Percentiles rank a stretch among this genome's conserved stretches.
phyloP scores from a whole-genome alignment of 2,329 filamentous ascomycete species.

The Epichloe sylvatica region DNA sequence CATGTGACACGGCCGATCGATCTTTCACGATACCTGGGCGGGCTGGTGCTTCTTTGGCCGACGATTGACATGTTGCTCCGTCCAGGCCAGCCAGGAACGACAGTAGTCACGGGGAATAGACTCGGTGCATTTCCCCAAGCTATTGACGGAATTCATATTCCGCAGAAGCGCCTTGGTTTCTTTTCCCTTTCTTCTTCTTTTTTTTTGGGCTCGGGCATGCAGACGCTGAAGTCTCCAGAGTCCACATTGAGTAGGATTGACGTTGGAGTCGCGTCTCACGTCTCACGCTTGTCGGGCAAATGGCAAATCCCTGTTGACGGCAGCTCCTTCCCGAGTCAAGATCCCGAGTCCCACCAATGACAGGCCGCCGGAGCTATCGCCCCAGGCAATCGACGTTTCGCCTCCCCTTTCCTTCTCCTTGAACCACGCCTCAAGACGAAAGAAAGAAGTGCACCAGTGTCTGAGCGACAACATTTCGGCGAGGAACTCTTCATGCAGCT shows the following conservation, averaged over 20 bases:
- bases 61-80: too few relatives aligned
- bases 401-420: slow-evolving; percentile 1
- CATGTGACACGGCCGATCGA: not conserved
- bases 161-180: too few relatives aligned
- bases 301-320: slow-evolving; percentile 1
- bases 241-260: not conserved
- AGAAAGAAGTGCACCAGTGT: not conserved
- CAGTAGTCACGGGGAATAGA: too few relatives aligned
- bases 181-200: too few relatives aligned
- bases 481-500: too few relatives aligned
- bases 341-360: not conserved
- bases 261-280: slow-evolving; percentile 1
- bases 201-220: too few relatives aligned
- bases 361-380: not conserved
- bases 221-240: too few relatives aligned
- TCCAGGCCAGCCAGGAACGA: too few relatives aligned
- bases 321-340: slow-evolving; percentile 1
- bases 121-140: too few relatives aligned
- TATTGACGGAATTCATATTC: too few relatives aligned
- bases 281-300: slow-evolving; percentile 2
- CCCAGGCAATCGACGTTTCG: slow-evolving; percentile 6
- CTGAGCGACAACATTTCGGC: not conserved
- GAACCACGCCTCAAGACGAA: not conserved
- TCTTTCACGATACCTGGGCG: not conserved
- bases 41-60: not conserved